Evolutionary conservation across 805 yeast genomes (phyloP).

Genomic region (Lipomyces yamanashiensis): DNA sequence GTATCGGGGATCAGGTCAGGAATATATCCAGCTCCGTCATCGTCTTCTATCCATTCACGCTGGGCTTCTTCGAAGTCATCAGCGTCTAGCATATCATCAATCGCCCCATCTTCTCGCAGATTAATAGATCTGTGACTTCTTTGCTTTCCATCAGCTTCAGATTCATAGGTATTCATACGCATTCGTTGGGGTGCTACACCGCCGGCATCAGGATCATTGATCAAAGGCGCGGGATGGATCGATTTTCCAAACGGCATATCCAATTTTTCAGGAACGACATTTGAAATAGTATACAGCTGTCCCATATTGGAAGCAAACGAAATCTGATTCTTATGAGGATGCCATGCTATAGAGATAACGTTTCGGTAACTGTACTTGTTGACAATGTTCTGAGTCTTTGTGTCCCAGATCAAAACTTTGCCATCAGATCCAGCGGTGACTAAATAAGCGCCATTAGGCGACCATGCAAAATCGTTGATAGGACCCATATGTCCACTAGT

Average conservation of each 20-base stretch:
- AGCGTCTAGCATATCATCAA: slow-evolving; percentile 37
- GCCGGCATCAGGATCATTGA: slow-evolving; percentile 46
- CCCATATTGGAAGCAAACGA: slow-evolving; percentile 45
- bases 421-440: slow-evolving; percentile 64
- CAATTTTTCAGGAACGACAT: slow-evolving; percentile 36
- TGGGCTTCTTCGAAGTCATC: slow-evolving; percentile 40
- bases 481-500: slow-evolving; percentile 42
- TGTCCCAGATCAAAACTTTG: slow-evolving; percentile 61
- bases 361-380: slow-evolving; percentile 40
- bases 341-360: slow-evolving; percentile 52
- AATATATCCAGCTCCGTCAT: slow-evolving; percentile 53
- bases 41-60: slow-evolving; percentile 62
- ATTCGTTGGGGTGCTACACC: slow-evolving; percentile 32
- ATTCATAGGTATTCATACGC: slow-evolving; percentile 24
- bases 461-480: slow-evolving; percentile 60
- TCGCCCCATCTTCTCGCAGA: neutral
- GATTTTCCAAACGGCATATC: slow-evolving; percentile 41
- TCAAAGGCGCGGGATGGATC: slow-evolving; percentile 26
- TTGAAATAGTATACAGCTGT: slow-evolving; percentile 39
- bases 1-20: slow-evolving; percentile 23
- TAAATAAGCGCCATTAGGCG: slow-evolving; percentile 63
- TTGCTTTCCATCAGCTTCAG: slow-evolving; percentile 1
- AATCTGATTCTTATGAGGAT: slow-evolving; percentile 44
- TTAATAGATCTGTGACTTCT: neutral
- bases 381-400: slow-evolving; percentile 46